A percentile compares a stretch with the other conserved stretches of the same genome.
Conservation (phyloP, 2,329 filamentous ascomycete genomes). For the Knufia petricola region DNA sequence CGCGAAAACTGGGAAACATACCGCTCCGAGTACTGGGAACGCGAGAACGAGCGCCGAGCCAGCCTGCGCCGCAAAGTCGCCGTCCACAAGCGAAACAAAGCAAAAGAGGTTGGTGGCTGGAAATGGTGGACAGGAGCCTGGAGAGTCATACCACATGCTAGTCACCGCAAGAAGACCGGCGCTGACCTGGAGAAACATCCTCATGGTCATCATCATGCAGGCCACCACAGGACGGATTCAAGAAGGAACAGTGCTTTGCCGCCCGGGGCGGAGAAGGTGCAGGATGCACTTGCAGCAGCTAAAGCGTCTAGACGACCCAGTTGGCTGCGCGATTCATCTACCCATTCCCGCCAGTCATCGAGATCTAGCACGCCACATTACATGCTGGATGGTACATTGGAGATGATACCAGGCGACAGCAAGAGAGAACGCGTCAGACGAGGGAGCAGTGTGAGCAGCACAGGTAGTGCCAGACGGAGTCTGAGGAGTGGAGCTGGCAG, state of each 20-base stretch:
- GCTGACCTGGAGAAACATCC: slow-evolving; percentile 24
- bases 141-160: slow-evolving; percentile 33
- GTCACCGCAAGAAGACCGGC: background rate
- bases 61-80: slow-evolving; percentile 62
- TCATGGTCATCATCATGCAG: slow-evolving; percentile 19
- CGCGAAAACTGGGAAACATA: slow-evolving; percentile 96
- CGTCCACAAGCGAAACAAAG: slow-evolving; percentile 53
- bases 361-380: slow-evolving; percentile 21
- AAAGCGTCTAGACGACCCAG: slow-evolving; percentile 5
- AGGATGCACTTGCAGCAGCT: slow-evolving; percentile 7
- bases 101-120: slow-evolving; percentile 60
- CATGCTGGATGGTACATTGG: slow-evolving; percentile 14
- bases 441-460: slow-evolving; percentile 21
- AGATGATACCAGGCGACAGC: slow-evolving; percentile 1
- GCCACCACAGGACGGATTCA: slow-evolving; percentile 8
- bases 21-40: slow-evolving; percentile 90
- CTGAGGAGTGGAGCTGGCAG: slow-evolving; percentile 4
- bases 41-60: slow-evolving; percentile 80
- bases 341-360: slow-evolving; percentile 19
- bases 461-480: slow-evolving; percentile 4
- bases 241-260: slow-evolving; percentile 1
- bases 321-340: slow-evolving; percentile 12
- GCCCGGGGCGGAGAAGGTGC: slow-evolving; percentile 9
- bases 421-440: slow-evolving; percentile 17
- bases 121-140: slow-evolving; percentile 75